Evolutionary conservation across 2,329 filamentous ascomycete species (phyloP), one percentile per base, ranked within the genome.

Genomic region (Xylaria sp.): DNA sequence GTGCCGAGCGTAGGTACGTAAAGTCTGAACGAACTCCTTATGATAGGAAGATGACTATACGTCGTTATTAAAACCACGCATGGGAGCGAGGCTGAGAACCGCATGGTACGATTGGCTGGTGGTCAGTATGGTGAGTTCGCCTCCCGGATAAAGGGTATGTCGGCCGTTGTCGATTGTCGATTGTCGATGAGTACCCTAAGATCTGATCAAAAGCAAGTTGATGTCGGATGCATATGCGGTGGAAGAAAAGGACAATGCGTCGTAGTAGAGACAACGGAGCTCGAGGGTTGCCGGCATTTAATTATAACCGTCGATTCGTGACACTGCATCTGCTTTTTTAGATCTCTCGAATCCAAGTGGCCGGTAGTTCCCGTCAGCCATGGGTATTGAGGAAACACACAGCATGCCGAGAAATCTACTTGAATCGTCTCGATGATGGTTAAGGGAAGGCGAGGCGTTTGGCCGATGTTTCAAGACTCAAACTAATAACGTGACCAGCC

Each of bases 281-380:
- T 50, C 53, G 56, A 52, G 43, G 58, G 25, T 50, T 63, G 36
- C 55, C 32, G 32, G 36, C 43, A 32, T 34, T 60, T 63, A 48
- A 48, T 57, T 60, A 53, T 48, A 65, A 20, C 63, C 52, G 36
- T 63, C 43, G 58, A 59, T 63, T 59, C 20, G 66, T 68, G 30
- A 68, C 63, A 70, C 62, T 23, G 66, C 66, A 63, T 68, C 34
- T 56, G 45, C 60, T 46, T 50, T 43, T 58, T 34, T 45, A 66
- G 53, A 48, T 61, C 20, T 20, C 32, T 52, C 43, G 52, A 68
- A 57, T 63, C 60, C 63, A 66, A 70, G 52, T 68, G 60, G 60
- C 57, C 39, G 68, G 66, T 56, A 66, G 43, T 57, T 68, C 45
- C 62, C 58, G 60, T 52, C 63, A 53, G 66, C 61, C 66, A 64